Evolutionary conservation across 306 rosid species (phyloP).

Genomic region (Dalbergia oliveri): DNA sequence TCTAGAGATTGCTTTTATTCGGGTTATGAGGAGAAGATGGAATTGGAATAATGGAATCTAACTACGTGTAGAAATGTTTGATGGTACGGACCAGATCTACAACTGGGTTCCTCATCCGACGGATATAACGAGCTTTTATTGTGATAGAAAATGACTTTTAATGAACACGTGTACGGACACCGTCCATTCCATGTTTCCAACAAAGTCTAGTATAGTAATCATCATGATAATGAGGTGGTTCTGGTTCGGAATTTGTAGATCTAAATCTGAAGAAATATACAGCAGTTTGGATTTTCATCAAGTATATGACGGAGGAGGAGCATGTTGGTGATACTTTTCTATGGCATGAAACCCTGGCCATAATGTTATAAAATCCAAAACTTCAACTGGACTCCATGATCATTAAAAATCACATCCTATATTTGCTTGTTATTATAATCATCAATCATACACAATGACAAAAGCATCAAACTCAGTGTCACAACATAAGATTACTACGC

Average conservation of each 20-base stretch:
- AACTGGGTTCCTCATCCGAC: slow-evolving; percentile 51
- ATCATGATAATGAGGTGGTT: slow-evolving; percentile 7
- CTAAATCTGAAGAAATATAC: slow-evolving; percentile 27
- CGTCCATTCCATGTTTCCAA: slow-evolving; percentile 52
- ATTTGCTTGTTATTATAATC: background rate
- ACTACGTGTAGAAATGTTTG: background rate
- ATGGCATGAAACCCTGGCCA: background rate
- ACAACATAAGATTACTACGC: background rate
- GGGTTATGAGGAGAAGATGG: slow-evolving; percentile 11
- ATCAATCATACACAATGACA: slow-evolving; percentile 14
- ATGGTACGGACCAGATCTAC: slow-evolving; percentile 40
- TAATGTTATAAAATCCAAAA: background rate
- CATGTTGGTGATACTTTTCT: background rate
- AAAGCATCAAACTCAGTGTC: background rate
- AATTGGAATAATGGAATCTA: background rate
- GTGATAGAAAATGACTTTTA: slow-evolving; percentile 31
- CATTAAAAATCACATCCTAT: slow-evolving; percentile 3
- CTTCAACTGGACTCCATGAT: background rate
- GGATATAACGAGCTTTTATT: slow-evolving; percentile 39
- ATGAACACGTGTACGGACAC: slow-evolving; percentile 56
- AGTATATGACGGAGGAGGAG: background rate
- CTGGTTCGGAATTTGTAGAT: background rate
- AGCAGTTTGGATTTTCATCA: slow-evolving; percentile 12
- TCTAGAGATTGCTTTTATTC: slow-evolving; percentile 41
- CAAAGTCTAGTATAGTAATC: slow-evolving; percentile 2